These are phyloP conservation scores for Backusella australiensis DNA, from an alignment of 192 early-diverging fungal genomes.

Conservation along the genomic window DNA sequence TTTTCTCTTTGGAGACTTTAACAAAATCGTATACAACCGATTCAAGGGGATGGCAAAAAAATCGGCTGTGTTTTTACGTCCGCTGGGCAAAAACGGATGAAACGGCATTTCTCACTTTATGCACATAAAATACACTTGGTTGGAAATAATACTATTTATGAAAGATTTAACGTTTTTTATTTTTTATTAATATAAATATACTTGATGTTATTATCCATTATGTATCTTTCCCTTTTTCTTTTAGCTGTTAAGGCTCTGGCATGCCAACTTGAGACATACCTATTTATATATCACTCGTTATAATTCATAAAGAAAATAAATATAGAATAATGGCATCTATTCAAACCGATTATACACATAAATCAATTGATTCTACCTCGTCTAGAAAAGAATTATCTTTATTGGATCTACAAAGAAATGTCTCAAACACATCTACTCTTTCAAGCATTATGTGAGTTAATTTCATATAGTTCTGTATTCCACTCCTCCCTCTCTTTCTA, in stretches of 20 bases:
- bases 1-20: not conserved
- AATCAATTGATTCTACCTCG: not conserved
- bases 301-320: not conserved
- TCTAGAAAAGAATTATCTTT: not conserved
- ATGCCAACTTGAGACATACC: not conserved
- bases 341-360: not conserved
- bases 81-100: not conserved
- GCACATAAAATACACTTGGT: not conserved
- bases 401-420: not conserved
- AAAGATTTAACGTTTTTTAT: not conserved
- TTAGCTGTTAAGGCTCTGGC: not conserved
- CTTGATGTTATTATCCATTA: not conserved
- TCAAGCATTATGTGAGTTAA: slow-evolving; percentile 4
- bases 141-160: not conserved
- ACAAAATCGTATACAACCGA: not conserved
- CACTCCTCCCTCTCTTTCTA: too few relatives aligned
- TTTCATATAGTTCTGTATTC: not conserved
- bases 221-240: not conserved
- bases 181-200: not conserved
- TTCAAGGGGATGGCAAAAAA: not conserved
- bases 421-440: slow-evolving; percentile 11
- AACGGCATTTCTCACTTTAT: slow-evolving; percentile 2
- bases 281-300: not conserved
- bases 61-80: not conserved
- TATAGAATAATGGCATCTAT: not conserved